These are phyloP conservation scores for Phytopythium aichiense DNA, from an alignment of 352 stramenopile species.

Conservation along the genomic window DNA sequence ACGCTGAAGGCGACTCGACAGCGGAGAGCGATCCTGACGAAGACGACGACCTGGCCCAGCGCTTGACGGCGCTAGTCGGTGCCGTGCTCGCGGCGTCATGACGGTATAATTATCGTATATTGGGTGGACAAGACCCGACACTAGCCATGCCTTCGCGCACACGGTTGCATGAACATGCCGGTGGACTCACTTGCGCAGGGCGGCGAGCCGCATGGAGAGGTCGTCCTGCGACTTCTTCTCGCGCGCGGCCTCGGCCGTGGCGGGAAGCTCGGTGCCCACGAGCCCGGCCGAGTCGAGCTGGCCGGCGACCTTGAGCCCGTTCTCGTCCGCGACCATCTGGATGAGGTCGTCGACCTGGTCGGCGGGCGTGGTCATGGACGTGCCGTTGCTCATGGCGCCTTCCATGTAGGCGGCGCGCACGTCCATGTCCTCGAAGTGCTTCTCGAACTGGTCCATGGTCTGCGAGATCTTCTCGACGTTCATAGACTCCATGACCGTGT, in stretches of 20 bases:
- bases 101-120: not conserved
- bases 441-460: slow-evolving; percentile 98
- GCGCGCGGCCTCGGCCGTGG: slow-evolving; percentile 54
- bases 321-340: slow-evolving; percentile 97
- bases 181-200: slow-evolving; percentile 55
- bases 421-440: slow-evolving; percentile 99
- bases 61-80: not conserved
- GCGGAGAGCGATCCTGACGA: not conserved
- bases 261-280: slow-evolving; percentile 74
- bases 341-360: slow-evolving; percentile 98
- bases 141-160: not conserved
- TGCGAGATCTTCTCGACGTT: slow-evolving; percentile 97
- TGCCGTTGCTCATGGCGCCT: slow-evolving; percentile 95
- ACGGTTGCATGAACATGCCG: not conserved
- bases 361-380: slow-evolving; percentile 93
- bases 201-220: slow-evolving; percentile 76
- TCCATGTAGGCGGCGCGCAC: slow-evolving; percentile 98
- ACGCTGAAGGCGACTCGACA: not conserved
- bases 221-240: slow-evolving; percentile 83
- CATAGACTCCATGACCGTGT: slow-evolving; percentile 95
- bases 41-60: not conserved
- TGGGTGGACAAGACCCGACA: not conserved
- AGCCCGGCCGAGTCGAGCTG: slow-evolving; percentile 91
- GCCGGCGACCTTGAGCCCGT: slow-evolving; percentile 93
- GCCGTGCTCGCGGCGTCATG: not conserved